Evolutionary conservation across 2,329 filamentous ascomycete genomes (phyloP).

Genomic region (Apiospora pterosperma): DNA sequence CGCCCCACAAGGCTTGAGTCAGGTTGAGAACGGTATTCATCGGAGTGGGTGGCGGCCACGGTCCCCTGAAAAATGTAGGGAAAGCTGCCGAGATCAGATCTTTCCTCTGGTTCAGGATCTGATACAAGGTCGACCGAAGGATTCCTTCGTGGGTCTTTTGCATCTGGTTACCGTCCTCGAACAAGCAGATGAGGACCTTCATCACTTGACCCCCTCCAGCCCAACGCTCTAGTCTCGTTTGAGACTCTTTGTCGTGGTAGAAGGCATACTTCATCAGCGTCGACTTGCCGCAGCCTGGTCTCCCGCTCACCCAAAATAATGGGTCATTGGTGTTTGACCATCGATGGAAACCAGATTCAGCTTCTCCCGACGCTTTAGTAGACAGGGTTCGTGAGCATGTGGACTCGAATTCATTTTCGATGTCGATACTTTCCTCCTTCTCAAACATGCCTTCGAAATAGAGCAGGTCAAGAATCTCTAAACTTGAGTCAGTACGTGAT

Average conservation of each 20-base stretch:
- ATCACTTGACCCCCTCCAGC: not conserved
- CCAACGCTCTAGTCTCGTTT: conserved; percentile 2
- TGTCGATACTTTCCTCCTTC: not conserved
- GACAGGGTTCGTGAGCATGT: not conserved
- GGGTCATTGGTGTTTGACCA: conserved; percentile 10
- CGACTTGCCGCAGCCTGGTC: conserved; percentile 16
- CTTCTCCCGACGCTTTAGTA: not conserved
- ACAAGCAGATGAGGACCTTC: not conserved
- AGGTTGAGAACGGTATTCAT: conserved; percentile 22
- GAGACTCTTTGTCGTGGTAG: not conserved
- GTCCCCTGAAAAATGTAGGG: conserved; percentile 19
- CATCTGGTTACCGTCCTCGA: not conserved
- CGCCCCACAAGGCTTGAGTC: conserved; percentile 24
- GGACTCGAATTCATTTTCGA: not conserved
- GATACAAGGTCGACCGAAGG: not conserved
- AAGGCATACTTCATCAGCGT: conserved; percentile 13
- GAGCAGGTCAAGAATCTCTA: not conserved
- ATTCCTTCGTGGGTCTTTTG: conserved; percentile 4
- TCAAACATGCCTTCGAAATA: not conserved
- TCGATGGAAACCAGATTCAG: not conserved
- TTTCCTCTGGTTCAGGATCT: conserved; percentile 6
- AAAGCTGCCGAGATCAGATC: conserved; percentile 6
- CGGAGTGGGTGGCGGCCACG: conserved; percentile 25
- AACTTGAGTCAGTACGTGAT: not conserved
- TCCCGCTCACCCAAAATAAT: conserved; percentile 17